These are phyloP conservation scores for Mucor ambiguus DNA, from an alignment of 371 early-diverging fungal genomes.

Conservation along the genomic window DNA sequence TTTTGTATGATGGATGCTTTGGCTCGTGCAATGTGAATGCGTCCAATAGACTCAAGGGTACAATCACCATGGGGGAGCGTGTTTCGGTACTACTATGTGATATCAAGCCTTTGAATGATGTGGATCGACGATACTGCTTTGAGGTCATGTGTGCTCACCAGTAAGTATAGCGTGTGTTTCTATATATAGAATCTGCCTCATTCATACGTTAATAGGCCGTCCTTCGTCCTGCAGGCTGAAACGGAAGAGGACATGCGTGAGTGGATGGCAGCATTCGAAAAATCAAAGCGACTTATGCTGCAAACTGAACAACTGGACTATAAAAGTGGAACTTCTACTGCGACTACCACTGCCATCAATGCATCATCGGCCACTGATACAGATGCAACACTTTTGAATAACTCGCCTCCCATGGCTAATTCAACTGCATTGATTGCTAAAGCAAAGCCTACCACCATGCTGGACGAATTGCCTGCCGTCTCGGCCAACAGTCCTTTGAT, in stretches of 20 bases:
- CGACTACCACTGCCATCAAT: conserved; percentile 12
- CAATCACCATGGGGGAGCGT: conserved; percentile 57
- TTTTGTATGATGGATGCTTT: conserved; percentile 62
- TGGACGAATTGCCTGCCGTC: conserved; percentile 5
- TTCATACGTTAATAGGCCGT: conserved; percentile 25
- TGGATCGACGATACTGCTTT: conserved; percentile 74
- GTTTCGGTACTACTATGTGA: conserved; percentile 66
- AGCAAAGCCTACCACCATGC: conserved; percentile 9
- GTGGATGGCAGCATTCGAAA: conserved; percentile 72
- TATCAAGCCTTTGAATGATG: conserved; percentile 51
- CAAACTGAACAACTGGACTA: conserved; percentile 29
- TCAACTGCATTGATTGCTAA: not conserved
- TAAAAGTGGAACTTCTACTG: conserved; percentile 10
- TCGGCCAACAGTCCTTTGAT: conserved; percentile 3
- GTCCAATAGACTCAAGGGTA: conserved; percentile 53
- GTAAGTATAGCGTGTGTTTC: conserved; percentile 6
- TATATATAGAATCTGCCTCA: not conserved
- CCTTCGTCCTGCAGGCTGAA: conserved; percentile 69
- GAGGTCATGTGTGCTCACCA: conserved; percentile 60
- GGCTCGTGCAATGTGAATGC: conserved; percentile 46
- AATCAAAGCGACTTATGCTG: conserved; percentile 51
- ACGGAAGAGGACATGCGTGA: conserved; percentile 69
- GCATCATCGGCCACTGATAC: conserved; percentile 1
- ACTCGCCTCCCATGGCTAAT: not conserved
- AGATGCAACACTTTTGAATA: not conserved